These are phyloP conservation scores for Drechmeria coniospora DNA, from an alignment of 2,329 filamentous ascomycete genomes.

Conservation along the genomic window DNA sequence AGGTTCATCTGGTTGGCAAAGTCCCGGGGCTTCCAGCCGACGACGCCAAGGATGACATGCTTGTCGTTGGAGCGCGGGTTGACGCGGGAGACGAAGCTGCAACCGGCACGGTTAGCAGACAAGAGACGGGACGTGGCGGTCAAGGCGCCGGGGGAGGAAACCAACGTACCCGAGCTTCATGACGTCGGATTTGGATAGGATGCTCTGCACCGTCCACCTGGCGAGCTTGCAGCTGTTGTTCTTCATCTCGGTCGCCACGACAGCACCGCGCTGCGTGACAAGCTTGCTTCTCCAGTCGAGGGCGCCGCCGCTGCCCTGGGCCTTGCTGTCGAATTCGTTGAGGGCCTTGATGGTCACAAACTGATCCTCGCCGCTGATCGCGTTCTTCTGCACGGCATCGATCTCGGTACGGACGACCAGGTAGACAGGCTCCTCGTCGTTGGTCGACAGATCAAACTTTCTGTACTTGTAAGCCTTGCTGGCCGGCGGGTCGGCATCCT, in stretches of 20 bases:
- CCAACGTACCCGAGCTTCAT: constrained; percentile 85
- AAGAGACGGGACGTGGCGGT: neutral
- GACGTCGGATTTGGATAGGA: constrained; percentile 89
- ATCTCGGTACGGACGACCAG: constrained; percentile 89
- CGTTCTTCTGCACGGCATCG: constrained; percentile 91
- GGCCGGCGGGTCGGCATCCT: constrained; percentile 85
- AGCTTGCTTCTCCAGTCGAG: constrained; percentile 96
- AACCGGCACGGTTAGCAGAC: constrained; percentile 11
- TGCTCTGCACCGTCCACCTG: constrained; percentile 92
- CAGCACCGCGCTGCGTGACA: constrained; percentile 84
- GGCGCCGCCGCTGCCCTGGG: constrained; percentile 83
- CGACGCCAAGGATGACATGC: constrained; percentile 87
- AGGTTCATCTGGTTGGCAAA: constrained; percentile 98
- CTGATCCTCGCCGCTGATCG: constrained; percentile 81
- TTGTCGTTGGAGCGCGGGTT: constrained; percentile 87
- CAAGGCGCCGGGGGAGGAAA: constrained; percentile 1
- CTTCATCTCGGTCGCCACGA: constrained; percentile 99
- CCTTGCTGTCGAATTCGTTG: constrained; percentile 98
- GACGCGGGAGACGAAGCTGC: constrained; percentile 81
- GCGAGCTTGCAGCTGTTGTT: constrained; percentile 99
- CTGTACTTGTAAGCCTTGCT: constrained; percentile 98
- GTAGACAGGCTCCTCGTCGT: constrained; percentile 87
- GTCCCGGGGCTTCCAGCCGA: constrained; percentile 95
- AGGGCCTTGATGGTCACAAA: constrained; percentile 85
- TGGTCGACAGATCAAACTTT: constrained; percentile 86